Base-by-base conservation (phyloP, 257 asterid genomes). In the Henckelia pumila region DNA sequence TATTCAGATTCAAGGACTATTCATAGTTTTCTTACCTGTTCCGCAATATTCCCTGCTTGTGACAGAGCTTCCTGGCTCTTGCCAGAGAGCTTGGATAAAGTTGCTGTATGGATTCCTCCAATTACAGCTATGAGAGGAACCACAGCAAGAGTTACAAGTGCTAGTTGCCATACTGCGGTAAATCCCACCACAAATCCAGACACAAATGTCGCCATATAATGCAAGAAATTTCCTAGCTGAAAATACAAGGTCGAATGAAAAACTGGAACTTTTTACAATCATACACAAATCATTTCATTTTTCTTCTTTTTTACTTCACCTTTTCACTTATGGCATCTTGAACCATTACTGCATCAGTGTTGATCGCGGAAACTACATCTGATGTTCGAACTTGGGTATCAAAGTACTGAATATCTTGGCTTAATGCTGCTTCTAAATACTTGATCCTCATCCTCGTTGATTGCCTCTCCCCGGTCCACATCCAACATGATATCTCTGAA, bases 381-480 rank as follows among this genome's bases (percentile, higher is more conserved):
- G 98, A 92, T 56, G 98, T 92, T 14, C 96, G 82, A 56, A 89
- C 88, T 70, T 92, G 88, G 5, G 94, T 92, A 50, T 92, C 98
- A 59, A 92, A 92, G 62, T 75, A 92, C 61, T 85, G 88, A 68
- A 92, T 89, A 71, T 92, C 98, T 80, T 92, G 98, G 66, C 86
- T 82, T 56, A 92, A 73, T 68, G 93, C 98, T 49, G 98, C 85
- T 67, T 92, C 96, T 28, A 92, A 77, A 73, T 82, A 92, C 64
- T 82, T 85, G 73, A 89, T 89, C 74, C 98, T 84, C 98, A 92
- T 92, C 67, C 81, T 92, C 17, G 95, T 86, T 1, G 98, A 82
- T 64, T 92, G 96, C 26, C 96, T 87, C 81, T 92, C 98, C 32
- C 98, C 96, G 5, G 86, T 89, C 98, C 98, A 92, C 98, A 92